These are phyloP conservation scores for Pigoraptor vietnamica DNA, from an alignment of 78 protist genomes.

Conservation along the genomic window DNA sequence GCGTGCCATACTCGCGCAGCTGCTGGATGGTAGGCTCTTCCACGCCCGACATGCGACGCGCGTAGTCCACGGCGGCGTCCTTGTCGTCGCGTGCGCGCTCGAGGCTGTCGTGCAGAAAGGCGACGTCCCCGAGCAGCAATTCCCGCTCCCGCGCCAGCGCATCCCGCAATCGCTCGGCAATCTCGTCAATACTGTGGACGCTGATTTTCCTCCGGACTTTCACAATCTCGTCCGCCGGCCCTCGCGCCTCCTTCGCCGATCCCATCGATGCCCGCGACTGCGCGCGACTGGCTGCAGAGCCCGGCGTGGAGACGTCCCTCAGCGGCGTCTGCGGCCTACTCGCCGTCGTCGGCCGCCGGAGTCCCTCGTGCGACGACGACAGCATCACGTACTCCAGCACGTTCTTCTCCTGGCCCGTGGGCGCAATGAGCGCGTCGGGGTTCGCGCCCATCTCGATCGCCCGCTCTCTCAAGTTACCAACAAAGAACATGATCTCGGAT, in stretches of 20 bases:
- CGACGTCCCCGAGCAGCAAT: background rate
- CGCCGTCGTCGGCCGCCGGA: background rate
- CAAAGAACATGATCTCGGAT: background rate
- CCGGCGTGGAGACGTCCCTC: background rate
- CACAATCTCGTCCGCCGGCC: too few relatives aligned
- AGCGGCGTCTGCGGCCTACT: background rate
- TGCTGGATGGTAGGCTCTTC: background rate
- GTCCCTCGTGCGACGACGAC: background rate
- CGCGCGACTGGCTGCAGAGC: background rate
- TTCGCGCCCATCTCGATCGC: background rate
- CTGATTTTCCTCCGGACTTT: too few relatives aligned
- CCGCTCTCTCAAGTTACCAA: background rate
- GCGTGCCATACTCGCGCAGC: background rate
- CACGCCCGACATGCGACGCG: background rate
- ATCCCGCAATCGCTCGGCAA: background rate
- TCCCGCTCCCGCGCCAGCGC: background rate
- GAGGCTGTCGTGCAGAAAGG: background rate
- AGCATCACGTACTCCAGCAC: background rate
- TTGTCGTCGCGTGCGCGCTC: background rate
- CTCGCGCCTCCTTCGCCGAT: too few relatives aligned
- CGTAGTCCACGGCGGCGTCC: background rate
- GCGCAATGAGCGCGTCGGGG: background rate
- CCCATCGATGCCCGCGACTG: background rate
- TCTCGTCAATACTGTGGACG: background rate
- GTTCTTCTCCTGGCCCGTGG: background rate